phyloP scores from a whole-genome alignment of 148 eudicot genomes.

The Heliamphora exappendiculata region DNA sequence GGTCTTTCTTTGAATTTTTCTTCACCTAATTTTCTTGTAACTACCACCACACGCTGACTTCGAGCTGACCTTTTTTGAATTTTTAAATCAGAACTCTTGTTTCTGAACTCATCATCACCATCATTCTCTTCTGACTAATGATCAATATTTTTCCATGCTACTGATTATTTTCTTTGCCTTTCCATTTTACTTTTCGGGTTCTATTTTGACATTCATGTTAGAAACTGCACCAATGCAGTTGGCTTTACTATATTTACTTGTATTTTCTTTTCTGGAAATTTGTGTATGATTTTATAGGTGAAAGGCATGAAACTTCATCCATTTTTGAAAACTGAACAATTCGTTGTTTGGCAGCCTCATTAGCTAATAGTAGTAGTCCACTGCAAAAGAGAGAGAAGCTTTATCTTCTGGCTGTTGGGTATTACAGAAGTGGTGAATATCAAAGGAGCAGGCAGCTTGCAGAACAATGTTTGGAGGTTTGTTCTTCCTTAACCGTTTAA shows the following conservation, averaged over 20 bases:
- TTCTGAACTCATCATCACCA: not conserved
- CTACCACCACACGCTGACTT: too few relatives aligned
- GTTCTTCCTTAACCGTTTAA: conserved; percentile 2
- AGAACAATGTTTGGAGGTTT: conserved; percentile 76
- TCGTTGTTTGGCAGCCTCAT: conserved; percentile 53
- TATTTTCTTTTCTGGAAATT: not conserved
- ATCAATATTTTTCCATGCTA: not conserved
- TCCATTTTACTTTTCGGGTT: not conserved
- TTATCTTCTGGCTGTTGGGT: conserved; percentile 81
- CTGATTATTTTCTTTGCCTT: not conserved
- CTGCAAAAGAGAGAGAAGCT: conserved; percentile 65
- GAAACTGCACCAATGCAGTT: not conserved
- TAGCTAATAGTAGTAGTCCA: conserved; percentile 53
- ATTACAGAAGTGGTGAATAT: conserved; percentile 71
- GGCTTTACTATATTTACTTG: not conserved
- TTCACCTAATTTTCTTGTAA: too few relatives aligned
- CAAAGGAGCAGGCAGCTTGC: conserved; percentile 61
- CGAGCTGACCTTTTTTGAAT: too few relatives aligned
- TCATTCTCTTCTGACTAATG: not conserved
- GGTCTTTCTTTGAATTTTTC: too few relatives aligned
- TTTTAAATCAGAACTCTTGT: not conserved
- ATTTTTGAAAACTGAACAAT: not conserved
- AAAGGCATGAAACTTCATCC: conserved; percentile 1
- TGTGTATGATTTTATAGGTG: not conserved
- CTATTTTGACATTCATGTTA: not conserved